Evolutionary conservation across 2,329 filamentous ascomycete genomes (phyloP), one percentile per base, ranked within the genome.

Genomic region (Diaporthe longicolla): DNA sequence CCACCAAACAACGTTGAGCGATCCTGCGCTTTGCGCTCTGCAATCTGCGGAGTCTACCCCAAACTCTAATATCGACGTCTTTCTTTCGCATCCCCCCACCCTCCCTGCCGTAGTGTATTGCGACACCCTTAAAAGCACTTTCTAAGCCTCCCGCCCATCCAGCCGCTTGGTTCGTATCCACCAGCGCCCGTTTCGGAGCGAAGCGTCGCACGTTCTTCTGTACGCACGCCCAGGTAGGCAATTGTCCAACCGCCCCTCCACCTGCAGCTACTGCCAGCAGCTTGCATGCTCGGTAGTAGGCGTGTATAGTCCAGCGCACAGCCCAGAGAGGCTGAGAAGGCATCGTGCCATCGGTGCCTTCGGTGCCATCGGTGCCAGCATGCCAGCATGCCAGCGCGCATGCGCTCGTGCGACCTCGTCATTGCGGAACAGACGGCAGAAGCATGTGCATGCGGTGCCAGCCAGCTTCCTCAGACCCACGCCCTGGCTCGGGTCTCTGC

Each of bases 371-470:
- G 58, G 40, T 43, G 40, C 40, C 40, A 43, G 32, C 32, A n/a
- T 24, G 32, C 57, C n/a, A 45, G 37, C 58, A 40, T 63, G 32
- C 45, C 63, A 68, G 63, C 63, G 45, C 48, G 63, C 63, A 68
- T 68, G 63, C 63, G 63, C 63, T 68, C 63, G 63, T 68, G 63
- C 48, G 63, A 68, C 63, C 32, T 54, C 63, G 63, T 54, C 63
- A 68, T 17, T 54, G 63, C 48, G 63, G 63, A 54, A 66, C 63
- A 24, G 63, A 68, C 63, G 48, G 63, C 40, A 54, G 45, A 13
- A 68, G 48, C 63, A 68, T 54, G 63, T 54, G 45, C 32, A 68
- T 54, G 63, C 48, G 21, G 63, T 66, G 48, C 63, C 48, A 40
- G 63, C 63, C 26, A 48, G 52, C 45, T 68, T 15, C 40, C 40